A percentile compares a stretch with the other conserved stretches of the same genome.
phyloP scores from a whole-genome alignment of 2,329 filamentous ascomycete species.

The Diplodia sapinea region DNA sequence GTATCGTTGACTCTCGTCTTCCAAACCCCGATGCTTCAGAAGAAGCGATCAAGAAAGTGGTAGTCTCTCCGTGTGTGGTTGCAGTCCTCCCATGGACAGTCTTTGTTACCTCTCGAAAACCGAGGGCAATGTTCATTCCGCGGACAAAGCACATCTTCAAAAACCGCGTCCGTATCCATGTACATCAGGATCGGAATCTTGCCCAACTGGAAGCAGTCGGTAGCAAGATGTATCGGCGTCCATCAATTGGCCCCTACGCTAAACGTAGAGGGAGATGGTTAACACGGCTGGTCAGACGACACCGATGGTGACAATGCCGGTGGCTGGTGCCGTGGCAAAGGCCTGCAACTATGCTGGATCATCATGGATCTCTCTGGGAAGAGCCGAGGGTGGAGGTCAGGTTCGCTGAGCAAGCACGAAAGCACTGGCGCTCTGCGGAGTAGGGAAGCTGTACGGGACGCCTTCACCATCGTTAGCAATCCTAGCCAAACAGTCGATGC shows the following conservation, averaged over 20 bases:
- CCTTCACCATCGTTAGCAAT: slow-evolving; percentile 44
- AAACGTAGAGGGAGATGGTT: slow-evolving; percentile 65
- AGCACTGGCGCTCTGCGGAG: slow-evolving; percentile 40
- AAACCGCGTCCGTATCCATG: slow-evolving; percentile 71
- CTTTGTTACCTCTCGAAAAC: slow-evolving; percentile 90
- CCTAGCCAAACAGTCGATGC: slow-evolving; percentile 19
- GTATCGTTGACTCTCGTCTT: slow-evolving; percentile 31
- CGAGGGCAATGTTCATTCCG: slow-evolving; percentile 53
- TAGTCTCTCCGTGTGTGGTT: slow-evolving; percentile 75
- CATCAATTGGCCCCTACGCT: slow-evolving; percentile 60
- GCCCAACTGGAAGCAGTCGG: slow-evolving; percentile 36
- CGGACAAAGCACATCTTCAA: slow-evolving; percentile 97
- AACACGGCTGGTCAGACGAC: slow-evolving; percentile 68
- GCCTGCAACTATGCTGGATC: slow-evolving; percentile 51
- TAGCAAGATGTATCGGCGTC: slow-evolving; percentile 58
- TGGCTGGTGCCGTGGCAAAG: slow-evolving; percentile 61
- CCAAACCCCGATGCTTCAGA: slow-evolving; percentile 33
- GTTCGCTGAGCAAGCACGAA: slow-evolving; percentile 35
- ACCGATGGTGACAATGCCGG: slow-evolving; percentile 54
- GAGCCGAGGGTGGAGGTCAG: slow-evolving; percentile 51
- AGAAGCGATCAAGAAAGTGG: slow-evolving; percentile 33
- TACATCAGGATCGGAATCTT: slow-evolving; percentile 41
- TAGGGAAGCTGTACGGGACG: slow-evolving; percentile 58
- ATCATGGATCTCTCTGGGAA: slow-evolving; percentile 37
- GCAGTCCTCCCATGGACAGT: slow-evolving; percentile 89